Conservation (phyloP, 169 alveolate species). For the Eimeria praecox region DNA sequence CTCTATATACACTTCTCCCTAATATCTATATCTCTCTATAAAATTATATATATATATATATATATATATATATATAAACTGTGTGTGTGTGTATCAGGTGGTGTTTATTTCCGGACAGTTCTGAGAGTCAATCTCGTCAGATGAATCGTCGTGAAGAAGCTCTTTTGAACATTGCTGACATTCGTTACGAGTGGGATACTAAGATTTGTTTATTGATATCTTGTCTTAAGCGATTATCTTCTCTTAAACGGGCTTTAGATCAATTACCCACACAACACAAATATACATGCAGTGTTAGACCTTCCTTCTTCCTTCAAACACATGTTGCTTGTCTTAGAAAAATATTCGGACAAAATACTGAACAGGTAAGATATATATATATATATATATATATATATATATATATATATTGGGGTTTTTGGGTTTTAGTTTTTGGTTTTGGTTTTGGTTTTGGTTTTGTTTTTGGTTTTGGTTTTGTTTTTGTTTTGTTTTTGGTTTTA, state of each 20-base stretch:
- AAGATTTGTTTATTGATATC: constrained; percentile 15
- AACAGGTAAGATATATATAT: constrained; percentile 1
- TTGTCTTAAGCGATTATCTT: not conserved
- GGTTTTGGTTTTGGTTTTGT: too few species aligned
- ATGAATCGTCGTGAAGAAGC: constrained; percentile 72
- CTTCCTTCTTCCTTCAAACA: constrained; percentile 52
- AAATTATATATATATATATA: too few species aligned
- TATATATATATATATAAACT: too few species aligned
- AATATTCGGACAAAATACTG: constrained; percentile 54
- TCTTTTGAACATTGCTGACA: constrained; percentile 52
- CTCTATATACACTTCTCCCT: too few species aligned
- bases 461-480: too few species aligned
- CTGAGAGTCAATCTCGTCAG: constrained; percentile 76
- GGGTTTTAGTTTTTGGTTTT: too few species aligned
- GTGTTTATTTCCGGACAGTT: constrained; percentile 72
- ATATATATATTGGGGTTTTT: too few species aligned
- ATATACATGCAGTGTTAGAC: constrained; percentile 9
- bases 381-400: not conserved
- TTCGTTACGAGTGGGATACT: constrained; percentile 77
- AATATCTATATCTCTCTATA: too few species aligned
- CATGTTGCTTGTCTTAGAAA: constrained; percentile 26
- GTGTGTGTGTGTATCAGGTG: constrained; percentile 49
- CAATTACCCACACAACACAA: not conserved
- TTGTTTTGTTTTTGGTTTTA: too few species aligned
- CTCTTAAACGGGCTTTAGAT: not conserved